These are phyloP conservation scores for Calycina herbarum DNA, from an alignment of 2,329 filamentous ascomycete genomes.

Conservation along the genomic window DNA sequence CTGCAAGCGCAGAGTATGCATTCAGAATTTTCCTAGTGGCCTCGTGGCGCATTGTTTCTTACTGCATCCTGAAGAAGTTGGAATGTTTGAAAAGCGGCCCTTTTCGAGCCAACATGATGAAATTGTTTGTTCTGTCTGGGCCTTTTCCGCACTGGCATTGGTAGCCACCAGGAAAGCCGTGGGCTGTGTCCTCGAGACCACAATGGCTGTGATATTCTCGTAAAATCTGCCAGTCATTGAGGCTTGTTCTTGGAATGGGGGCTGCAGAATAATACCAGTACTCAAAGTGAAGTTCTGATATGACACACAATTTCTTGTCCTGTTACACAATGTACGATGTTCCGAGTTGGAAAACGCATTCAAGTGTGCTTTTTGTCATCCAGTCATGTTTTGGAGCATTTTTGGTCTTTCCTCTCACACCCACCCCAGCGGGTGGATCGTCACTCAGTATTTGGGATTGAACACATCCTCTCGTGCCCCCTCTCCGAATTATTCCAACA, in stretches of 20 bases:
- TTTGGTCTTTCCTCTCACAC: not conserved
- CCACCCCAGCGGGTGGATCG: not conserved
- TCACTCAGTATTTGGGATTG: not conserved
- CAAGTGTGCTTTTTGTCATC: not conserved
- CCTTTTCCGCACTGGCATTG: not conserved
- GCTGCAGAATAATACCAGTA: not conserved
- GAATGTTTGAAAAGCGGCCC: not conserved
- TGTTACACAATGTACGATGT: not conserved
- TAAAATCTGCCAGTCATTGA: not conserved
- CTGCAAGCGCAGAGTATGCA: slow-evolving; percentile 15
- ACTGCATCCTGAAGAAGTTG: slow-evolving; percentile 13
- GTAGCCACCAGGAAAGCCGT: not conserved
- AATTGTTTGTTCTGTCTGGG: not conserved
- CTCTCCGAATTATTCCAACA: not conserved
- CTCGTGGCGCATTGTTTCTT: slow-evolving; percentile 26
- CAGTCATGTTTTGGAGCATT: not conserved
- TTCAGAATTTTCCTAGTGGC: slow-evolving; percentile 21
- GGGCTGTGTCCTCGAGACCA: not conserved
- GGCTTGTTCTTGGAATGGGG: not conserved
- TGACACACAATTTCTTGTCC: not conserved
- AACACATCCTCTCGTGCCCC: not conserved
- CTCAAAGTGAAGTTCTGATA: slow-evolving; percentile 1
- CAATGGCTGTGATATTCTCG: not conserved
- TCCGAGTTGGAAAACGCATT: not conserved
- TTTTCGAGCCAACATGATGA: not conserved